These are phyloP conservation scores for Nakazawaea molendinolei DNA, from an alignment of 805 yeast species.

Conservation along the genomic window DNA sequence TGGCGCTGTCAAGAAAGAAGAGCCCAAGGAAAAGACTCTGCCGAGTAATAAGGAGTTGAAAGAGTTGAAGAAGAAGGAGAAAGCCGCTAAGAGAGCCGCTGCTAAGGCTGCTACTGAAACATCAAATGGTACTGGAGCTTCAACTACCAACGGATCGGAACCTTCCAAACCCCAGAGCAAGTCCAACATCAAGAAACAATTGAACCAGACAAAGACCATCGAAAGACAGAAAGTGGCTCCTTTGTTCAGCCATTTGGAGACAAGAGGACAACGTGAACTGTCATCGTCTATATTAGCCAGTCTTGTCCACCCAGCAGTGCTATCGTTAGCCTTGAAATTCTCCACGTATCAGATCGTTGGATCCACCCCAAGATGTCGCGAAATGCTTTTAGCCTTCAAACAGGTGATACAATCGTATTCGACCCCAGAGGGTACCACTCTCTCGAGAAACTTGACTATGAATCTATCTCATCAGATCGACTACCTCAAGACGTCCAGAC, in stretches of 20 bases:
- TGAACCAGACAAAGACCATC: conserved; percentile 43
- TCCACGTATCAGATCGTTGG: conserved; percentile 87
- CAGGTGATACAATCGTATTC: conserved; percentile 70
- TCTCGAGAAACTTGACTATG: conserved; percentile 82
- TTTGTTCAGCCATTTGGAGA: conserved; percentile 72
- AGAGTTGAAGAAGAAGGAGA: conserved; percentile 80
- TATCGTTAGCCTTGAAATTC: conserved; percentile 70
- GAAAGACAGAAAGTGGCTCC: conserved; percentile 49
- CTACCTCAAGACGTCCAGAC: conserved; percentile 83
- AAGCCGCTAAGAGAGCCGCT: conserved; percentile 90
- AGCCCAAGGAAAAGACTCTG: conserved; percentile 21
- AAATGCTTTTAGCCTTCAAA: conserved; percentile 82
- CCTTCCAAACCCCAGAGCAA: conserved; percentile 38
- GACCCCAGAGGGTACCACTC: conserved; percentile 80
- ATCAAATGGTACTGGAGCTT: conserved; percentile 19
- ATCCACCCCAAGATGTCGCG: conserved; percentile 75
- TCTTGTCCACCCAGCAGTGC: conserved; percentile 80
- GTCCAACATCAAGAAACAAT: conserved; percentile 46
- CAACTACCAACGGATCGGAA: too few species aligned
- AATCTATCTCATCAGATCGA: conserved; percentile 91
- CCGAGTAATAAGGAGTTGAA: conserved; percentile 72
- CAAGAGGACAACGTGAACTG: conserved; percentile 67
- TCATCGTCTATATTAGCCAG: conserved; percentile 51
- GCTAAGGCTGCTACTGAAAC: conserved; percentile 41
- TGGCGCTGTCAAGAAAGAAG: neutral